phyloP scores from a whole-genome alignment of 176 grass and related monocot genomes.

The Pontederia crassipes region DNA sequence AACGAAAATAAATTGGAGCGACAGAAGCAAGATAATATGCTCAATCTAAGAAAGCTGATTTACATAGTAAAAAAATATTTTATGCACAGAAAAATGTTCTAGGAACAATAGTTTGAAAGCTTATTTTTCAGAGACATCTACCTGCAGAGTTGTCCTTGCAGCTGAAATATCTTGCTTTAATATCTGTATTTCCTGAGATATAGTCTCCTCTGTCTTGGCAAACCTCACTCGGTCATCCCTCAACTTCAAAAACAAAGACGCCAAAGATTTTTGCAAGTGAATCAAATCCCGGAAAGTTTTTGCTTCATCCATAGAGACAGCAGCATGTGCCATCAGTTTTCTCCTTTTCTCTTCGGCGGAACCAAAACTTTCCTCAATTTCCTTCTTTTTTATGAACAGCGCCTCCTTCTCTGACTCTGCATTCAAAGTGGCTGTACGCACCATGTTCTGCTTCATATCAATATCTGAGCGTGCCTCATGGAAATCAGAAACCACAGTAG shows the following conservation, averaged over 20 bases:
- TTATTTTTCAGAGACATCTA: background rate
- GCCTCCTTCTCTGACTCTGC: slow-evolving; percentile 49
- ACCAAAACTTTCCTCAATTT: slow-evolving; percentile 52
- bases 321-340: slow-evolving; percentile 41
- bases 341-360: slow-evolving; percentile 46
- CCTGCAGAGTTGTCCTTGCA: slow-evolving; percentile 84
- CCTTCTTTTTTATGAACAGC: slow-evolving; percentile 45
- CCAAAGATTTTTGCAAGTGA: slow-evolving; percentile 49
- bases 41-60: background rate
- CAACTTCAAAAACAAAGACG: slow-evolving; percentile 61
- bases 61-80: no score
- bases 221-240: slow-evolving; percentile 64
- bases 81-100: no score
- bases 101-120: no score
- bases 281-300: slow-evolving; percentile 47
- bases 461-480: slow-evolving; percentile 58
- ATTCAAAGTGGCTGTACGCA: slow-evolving; percentile 43
- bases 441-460: slow-evolving; percentile 43
- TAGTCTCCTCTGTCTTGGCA: slow-evolving; percentile 64
- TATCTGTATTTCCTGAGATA: slow-evolving; percentile 63
- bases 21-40: background rate
- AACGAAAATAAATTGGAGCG: background rate
- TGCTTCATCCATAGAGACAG: slow-evolving; percentile 60
- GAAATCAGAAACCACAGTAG: slow-evolving; percentile 42
- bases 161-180: slow-evolving; percentile 73